These are phyloP conservation scores for Saccharomycopsis capsularis DNA, from an alignment of 805 yeast genomes.

Conservation along the genomic window DNA sequence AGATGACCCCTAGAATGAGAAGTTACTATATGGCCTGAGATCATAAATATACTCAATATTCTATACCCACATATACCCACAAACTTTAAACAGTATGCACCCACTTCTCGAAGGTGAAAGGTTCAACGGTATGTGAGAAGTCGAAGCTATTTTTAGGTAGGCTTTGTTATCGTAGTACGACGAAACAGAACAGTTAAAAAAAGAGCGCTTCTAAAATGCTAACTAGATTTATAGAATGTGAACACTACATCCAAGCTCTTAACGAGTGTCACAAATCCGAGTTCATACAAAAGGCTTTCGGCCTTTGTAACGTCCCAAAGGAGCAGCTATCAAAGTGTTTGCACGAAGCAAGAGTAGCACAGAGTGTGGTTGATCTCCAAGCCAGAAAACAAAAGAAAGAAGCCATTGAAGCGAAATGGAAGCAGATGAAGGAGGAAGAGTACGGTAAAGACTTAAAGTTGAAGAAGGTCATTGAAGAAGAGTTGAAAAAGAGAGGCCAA, in stretches of 20 bases:
- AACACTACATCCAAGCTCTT: slow-evolving; percentile 74
- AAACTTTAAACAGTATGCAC: slow-evolving; percentile 44
- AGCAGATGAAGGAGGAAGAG: slow-evolving; percentile 63
- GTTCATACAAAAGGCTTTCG: slow-evolving; percentile 63
- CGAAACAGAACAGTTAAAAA: no score
- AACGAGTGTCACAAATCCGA: slow-evolving; percentile 80
- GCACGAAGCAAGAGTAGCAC: slow-evolving; percentile 66
- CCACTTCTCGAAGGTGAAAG: slow-evolving; percentile 47
- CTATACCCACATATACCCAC: no score
- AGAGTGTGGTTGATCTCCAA: slow-evolving; percentile 42
- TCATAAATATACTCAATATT: no score
- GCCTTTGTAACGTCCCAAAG: slow-evolving; percentile 78
- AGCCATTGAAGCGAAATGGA: slow-evolving; percentile 49
- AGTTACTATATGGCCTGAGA: no score
- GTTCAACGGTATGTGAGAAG: slow-evolving; percentile 38
- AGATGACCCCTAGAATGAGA: no score
- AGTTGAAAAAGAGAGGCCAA: slow-evolving; percentile 35
- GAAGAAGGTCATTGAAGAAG: slow-evolving; percentile 55
- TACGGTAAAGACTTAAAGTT: slow-evolving; percentile 71
- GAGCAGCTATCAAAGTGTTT: slow-evolving; percentile 74
- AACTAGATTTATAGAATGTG: slow-evolving; percentile 46
- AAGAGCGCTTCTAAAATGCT: no score
- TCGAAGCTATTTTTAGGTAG: no score
- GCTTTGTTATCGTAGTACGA: no score
- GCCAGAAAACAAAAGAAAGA: slow-evolving; percentile 52